Base-by-base conservation (phyloP, 2,329 filamentous ascomycete species). In the Arthrobotrys megalospora region DNA sequence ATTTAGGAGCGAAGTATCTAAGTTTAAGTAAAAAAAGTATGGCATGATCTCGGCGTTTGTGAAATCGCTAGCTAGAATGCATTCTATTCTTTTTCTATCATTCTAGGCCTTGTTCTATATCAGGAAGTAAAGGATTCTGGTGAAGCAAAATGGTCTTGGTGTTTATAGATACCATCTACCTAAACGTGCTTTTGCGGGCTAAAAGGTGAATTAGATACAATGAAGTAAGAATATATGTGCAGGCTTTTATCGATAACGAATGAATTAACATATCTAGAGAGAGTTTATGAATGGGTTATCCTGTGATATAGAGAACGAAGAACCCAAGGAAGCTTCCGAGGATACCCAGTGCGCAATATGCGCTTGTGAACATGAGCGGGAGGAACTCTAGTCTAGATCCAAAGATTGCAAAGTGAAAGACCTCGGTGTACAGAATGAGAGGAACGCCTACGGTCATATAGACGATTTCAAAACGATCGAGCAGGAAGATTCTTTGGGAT, bases 261-360 rank as follows among this genome's bases (percentile, higher is more conserved):
- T 60, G 8, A n/a, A 19, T 19, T 32, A 41, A 8, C 4, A 52
- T 41, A 38, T 16, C 12, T n/a, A 19, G 21, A 47, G 12, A 21
- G 38, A 16, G 6, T 16, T 6, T 34, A 28, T 28, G 24, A 28
- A 28, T 5, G 24, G 24, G 2, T 60, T 28, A 80, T 24, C 62
- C 43, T 32, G 86, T 88, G 82, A 97, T 94, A 85, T 95, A 98
- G 63, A 98, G 94, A 36, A 97, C 92, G 86, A 94, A 90, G 84
- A 97, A 97, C 8, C 96, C 94, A 47, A 97, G 82, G 95, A 95
- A 98, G 85, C 96, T 98, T 2, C 93, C 94, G 16, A 97, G 90
- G 0, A 98, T 94, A n/a, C 96, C 96, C 73, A 98, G 87, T 3
- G 96, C 96, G 38, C 92, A 93, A 84, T 98, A 99, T 11, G 93